Conservation (phyloP, 768 basidiomycete species). For the Rhizopogon vulgaris region DNA sequence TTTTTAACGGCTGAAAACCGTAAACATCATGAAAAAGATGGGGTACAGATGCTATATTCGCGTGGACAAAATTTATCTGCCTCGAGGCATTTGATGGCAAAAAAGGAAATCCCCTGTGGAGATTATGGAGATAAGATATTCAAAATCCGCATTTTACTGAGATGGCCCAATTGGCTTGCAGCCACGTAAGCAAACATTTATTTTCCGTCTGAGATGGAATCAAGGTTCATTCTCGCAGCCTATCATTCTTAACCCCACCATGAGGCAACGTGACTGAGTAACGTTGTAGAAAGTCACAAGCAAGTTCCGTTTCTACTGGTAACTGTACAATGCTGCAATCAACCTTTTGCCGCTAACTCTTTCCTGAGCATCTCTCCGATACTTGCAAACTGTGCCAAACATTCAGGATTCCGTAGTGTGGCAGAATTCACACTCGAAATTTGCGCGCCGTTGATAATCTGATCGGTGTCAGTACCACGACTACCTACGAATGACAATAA, state of each 20-base stretch:
- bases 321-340: neutral
- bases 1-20: slow-evolving; percentile 12
- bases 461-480: slow-evolving; percentile 9
- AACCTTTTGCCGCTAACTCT: slow-evolving; percentile 29
- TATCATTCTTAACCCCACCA: neutral
- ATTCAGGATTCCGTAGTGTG: slow-evolving; percentile 70
- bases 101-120: slow-evolving; percentile 4
- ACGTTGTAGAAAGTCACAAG: neutral
- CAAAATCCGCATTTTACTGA: neutral
- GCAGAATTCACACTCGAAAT: slow-evolving; percentile 61
- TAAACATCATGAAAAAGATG: slow-evolving; percentile 4
- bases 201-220: too few species aligned
- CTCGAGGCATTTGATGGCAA: slow-evolving; percentile 19
- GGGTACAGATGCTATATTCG: neutral
- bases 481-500: slow-evolving; percentile 5
- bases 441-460: slow-evolving; percentile 80
- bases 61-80: slow-evolving; percentile 1
- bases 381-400: slow-evolving; percentile 55
- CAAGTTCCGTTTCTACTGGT: neutral
- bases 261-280: neutral
- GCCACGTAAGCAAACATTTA: too few species aligned
- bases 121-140: neutral
- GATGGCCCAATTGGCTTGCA: too few species aligned
- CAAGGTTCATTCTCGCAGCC: neutral
- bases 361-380: slow-evolving; percentile 44